Percentiles rank a stretch among this genome's conserved stretches.
Evolutionary conservation across 108 stramenopile genomes (phyloP).

Genomic region (Phaeodactylum tricornutum): DNA sequence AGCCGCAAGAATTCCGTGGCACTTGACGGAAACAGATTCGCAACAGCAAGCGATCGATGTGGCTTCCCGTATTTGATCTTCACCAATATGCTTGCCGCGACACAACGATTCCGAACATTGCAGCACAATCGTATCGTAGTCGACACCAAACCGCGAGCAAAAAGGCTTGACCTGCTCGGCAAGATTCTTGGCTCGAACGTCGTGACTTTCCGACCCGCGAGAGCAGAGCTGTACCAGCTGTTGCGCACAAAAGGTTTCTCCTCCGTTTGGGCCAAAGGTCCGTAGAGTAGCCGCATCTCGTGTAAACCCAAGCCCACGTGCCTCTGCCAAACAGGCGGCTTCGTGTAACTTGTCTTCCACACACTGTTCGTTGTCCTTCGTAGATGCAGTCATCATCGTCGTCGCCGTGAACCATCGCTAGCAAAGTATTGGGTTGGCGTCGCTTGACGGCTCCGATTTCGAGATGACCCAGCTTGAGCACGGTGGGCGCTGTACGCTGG

Average conservation of each 20-base stretch:
- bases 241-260: conserved; percentile 41
- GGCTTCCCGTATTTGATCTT: conserved; percentile 23
- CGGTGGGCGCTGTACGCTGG: background rate
- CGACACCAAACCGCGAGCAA: conserved; percentile 26
- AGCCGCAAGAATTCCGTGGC: conserved; percentile 46
- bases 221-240: conserved; percentile 42
- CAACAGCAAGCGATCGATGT: conserved; percentile 56
- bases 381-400: conserved; percentile 2
- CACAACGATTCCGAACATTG: conserved; percentile 43
- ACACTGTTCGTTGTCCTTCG: conserved; percentile 37
- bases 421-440: conserved; percentile 13
- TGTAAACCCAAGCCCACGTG: conserved; percentile 46
- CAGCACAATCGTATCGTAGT: conserved; percentile 47
- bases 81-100: conserved; percentile 36
- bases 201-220: conserved; percentile 4
- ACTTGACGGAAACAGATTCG: conserved; percentile 30
- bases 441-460: conserved; percentile 1
- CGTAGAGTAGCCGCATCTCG: conserved; percentile 14
- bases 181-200: conserved; percentile 8
- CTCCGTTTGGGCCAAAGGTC: conserved; percentile 37
- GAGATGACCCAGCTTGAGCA: background rate
- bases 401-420: background rate
- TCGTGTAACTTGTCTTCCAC: conserved; percentile 56
- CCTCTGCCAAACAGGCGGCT: conserved; percentile 42
- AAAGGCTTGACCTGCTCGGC: conserved; percentile 32